phyloP scores from a whole-genome alignment of 805 yeast species.

The Pichia manshurica region DNA sequence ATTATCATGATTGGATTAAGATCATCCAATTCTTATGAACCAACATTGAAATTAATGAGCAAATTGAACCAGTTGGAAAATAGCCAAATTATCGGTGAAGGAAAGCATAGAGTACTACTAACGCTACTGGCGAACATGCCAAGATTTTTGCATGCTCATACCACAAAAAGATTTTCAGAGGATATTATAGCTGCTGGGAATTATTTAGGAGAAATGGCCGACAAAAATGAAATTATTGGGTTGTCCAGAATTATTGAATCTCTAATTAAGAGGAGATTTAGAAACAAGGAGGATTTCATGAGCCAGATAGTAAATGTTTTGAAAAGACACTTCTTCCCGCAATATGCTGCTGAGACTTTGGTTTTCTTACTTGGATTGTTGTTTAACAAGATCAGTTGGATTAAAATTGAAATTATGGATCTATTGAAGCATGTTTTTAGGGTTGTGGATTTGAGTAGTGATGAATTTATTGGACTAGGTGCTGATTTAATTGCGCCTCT shows the following conservation, averaged over 20 bases:
- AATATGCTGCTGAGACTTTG: constrained; percentile 65
- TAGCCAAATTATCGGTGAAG: constrained; percentile 72
- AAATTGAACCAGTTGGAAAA: constrained; percentile 59
- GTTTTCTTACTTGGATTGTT: constrained; percentile 73
- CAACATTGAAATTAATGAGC: constrained; percentile 68
- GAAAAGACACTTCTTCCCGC: constrained; percentile 64
- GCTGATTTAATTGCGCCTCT: constrained; percentile 93
- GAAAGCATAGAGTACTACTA: constrained; percentile 60
- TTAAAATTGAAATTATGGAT: constrained; percentile 73
- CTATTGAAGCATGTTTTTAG: constrained; percentile 71
- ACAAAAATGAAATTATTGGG: constrained; percentile 42
- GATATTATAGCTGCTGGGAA: constrained; percentile 51
- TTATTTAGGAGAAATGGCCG: constrained; percentile 57
- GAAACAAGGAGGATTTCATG: constrained; percentile 86
- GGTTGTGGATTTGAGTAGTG: constrained; percentile 64
- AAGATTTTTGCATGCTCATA: constrained; percentile 76
- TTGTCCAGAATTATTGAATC: constrained; percentile 72
- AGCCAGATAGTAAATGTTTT: constrained; percentile 72
- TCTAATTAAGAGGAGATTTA: constrained; percentile 67
- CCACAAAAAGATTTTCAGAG: constrained; percentile 41
- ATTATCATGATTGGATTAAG: constrained; percentile 77
- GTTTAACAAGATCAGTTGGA: constrained; percentile 72
- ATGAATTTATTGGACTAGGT: constrained; percentile 83
- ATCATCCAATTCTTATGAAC: constrained; percentile 74
- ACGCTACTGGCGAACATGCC: constrained; percentile 79